phyloP scores from a whole-genome alignment of 176 grass and related monocot genomes.

The Miscanthus lutarioriparius region DNA sequence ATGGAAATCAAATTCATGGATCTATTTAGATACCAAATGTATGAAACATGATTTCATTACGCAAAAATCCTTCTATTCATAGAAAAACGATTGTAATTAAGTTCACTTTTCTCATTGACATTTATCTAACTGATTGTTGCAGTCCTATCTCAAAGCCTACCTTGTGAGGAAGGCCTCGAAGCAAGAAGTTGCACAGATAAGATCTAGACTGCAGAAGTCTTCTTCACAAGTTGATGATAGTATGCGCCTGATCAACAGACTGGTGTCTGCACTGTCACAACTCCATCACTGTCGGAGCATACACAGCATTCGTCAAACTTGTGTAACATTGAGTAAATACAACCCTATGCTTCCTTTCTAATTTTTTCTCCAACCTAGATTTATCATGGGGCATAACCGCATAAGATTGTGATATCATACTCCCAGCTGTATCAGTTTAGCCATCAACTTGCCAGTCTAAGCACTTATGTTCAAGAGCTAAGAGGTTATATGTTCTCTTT shows the following conservation, averaged over 20 bases:
- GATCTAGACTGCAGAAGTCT: slow-evolving; percentile 44
- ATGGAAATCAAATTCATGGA: not conserved
- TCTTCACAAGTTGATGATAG: slow-evolving; percentile 42
- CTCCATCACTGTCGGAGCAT: slow-evolving; percentile 45
- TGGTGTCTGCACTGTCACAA: slow-evolving; percentile 47
- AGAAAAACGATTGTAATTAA: not conserved
- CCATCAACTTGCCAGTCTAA: not conserved
- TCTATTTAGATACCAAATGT: not conserved
- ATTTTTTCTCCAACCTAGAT: slow-evolving; percentile 20
- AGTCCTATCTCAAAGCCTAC: slow-evolving; percentile 58
- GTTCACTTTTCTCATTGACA: slow-evolving; percentile 18
- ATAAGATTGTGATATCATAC: not conserved
- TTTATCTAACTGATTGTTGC: slow-evolving; percentile 27
- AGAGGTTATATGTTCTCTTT: slow-evolving; percentile 10
- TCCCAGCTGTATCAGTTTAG: not conserved
- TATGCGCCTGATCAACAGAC: slow-evolving; percentile 56
- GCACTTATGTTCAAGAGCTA: not conserved
- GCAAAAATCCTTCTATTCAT: not conserved
- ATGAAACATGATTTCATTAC: slow-evolving; percentile 1
- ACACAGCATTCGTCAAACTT: slow-evolving; percentile 54
- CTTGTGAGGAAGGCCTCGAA: slow-evolving; percentile 55
- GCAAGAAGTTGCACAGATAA: slow-evolving; percentile 43
- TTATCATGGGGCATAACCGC: not conserved
- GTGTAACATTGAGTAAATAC: slow-evolving; percentile 62
- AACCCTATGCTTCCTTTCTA: not conserved